Conservation (phyloP, 495 filamentous ascomycete genomes). For the Lindgomyces ingoldianus region DNA sequence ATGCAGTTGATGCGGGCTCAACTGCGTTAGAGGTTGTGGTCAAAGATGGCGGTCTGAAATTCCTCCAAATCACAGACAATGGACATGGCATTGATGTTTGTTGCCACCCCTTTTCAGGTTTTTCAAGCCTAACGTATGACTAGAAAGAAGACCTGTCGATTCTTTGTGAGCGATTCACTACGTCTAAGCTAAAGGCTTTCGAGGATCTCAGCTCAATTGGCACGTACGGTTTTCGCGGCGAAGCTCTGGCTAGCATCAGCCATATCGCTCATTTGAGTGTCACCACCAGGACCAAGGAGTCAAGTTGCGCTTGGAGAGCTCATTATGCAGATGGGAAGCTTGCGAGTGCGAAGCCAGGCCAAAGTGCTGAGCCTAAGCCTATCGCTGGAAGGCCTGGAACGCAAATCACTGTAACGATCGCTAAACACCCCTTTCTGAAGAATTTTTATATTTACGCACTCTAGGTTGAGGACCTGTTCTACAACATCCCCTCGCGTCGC, state of each 20-base stretch:
- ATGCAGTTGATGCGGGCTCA: slow-evolving; percentile 94
- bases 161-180: slow-evolving; percentile 95
- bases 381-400: slow-evolving; percentile 91
- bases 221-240: slow-evolving; percentile 96
- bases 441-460: not conserved
- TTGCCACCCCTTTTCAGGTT: slow-evolving; percentile 1
- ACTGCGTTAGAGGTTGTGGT: slow-evolving; percentile 88
- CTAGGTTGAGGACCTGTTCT: slow-evolving; percentile 93
- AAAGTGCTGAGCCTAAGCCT: slow-evolving; percentile 83
- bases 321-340: slow-evolving; percentile 84
- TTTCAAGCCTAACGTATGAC: not conserved
- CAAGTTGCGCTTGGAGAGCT: slow-evolving; percentile 85
- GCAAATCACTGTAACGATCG: slow-evolving; percentile 74
- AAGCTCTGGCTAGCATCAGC: slow-evolving; percentile 96
- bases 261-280: slow-evolving; percentile 96
- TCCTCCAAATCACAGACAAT: slow-evolving; percentile 97
- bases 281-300: slow-evolving; percentile 89
- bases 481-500: slow-evolving; percentile 86
- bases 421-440: too few species aligned
- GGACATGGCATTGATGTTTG: slow-evolving; percentile 92
- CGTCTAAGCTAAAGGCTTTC: slow-evolving; percentile 91
- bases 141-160: slow-evolving; percentile 80
- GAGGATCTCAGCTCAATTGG: slow-evolving; percentile 90
- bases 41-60: slow-evolving; percentile 95
- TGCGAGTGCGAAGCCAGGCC: slow-evolving; percentile 85